These are phyloP conservation scores for Neoascochyta sp. DNA, from an alignment of 2,329 filamentous ascomycete species.

Conservation along the genomic window DNA sequence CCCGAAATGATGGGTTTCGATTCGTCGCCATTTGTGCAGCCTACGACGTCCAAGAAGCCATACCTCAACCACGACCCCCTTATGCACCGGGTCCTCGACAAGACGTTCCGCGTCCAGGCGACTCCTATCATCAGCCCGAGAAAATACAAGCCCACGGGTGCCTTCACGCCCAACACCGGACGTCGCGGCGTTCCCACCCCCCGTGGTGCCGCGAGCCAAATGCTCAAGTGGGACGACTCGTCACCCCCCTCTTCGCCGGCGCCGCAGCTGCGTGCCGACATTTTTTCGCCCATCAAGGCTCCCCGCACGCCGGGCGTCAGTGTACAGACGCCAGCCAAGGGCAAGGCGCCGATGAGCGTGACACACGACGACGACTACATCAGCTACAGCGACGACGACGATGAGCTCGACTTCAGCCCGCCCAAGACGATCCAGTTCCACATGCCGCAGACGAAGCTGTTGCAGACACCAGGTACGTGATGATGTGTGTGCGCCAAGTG, in stretches of 20 bases:
- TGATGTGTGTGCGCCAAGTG: background rate
- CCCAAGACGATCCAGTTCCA: constrained; percentile 92
- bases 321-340: constrained; percentile 65
- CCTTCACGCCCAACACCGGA: constrained; percentile 37
- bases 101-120: constrained; percentile 89
- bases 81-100: constrained; percentile 88
- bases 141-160: constrained; percentile 42
- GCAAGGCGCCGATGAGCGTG: constrained; percentile 47
- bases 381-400: constrained; percentile 72
- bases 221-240: constrained; percentile 40
- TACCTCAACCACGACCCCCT: constrained; percentile 64
- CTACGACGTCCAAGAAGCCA: constrained; percentile 30
- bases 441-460: constrained; percentile 68
- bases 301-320: constrained; percentile 75
- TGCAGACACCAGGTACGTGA: constrained; percentile 71
- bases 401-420: constrained; percentile 65
- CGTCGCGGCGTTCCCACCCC: constrained; percentile 26
- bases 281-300: constrained; percentile 72
- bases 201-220: constrained; percentile 16
- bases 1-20: constrained; percentile 44
- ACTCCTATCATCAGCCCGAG: constrained; percentile 73
- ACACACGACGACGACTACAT: constrained; percentile 49
- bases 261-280: constrained; percentile 77
- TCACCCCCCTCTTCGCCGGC: constrained; percentile 58
- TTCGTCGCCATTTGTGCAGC: constrained; percentile 53